phyloP scores from a whole-genome alignment of 768 basidiomycete species.

The Kwoniella heveanensis region DNA sequence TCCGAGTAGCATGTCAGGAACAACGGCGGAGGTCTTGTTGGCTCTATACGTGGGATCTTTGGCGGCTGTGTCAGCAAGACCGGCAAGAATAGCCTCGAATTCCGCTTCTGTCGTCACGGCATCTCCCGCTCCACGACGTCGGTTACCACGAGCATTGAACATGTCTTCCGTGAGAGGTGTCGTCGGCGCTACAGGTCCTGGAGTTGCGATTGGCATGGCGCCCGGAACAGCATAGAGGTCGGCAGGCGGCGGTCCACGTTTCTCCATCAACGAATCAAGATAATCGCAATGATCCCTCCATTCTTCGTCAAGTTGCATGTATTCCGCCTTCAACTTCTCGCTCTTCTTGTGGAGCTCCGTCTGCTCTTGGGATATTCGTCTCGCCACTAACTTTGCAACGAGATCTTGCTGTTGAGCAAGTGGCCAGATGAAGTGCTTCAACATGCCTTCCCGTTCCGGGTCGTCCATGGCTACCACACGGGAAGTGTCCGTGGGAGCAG shows the following conservation, averaged over 20 bases:
- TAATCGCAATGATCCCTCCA: conserved; percentile 41
- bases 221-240: conserved; percentile 40
- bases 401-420: conserved; percentile 12
- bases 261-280: conserved; percentile 42
- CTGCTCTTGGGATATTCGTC: conserved; percentile 20
- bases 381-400: conserved; percentile 19
- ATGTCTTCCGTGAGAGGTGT: conserved; percentile 38
- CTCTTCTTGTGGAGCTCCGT: conserved; percentile 10
- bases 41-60: conserved; percentile 89
- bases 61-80: conserved; percentile 84
- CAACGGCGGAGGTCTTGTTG: conserved; percentile 75
- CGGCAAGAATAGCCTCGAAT: conserved; percentile 97
- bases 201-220: conserved; percentile 34
- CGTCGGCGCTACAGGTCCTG: conserved; percentile 32
- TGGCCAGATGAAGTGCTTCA: neutral
- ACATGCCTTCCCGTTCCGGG: neutral
- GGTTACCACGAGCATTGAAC: conserved; percentile 43
- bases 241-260: conserved; percentile 40
- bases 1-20: conserved; percentile 74
- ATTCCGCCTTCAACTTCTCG: conserved; percentile 32
- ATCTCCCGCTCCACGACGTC: conserved; percentile 63
- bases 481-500: conserved; percentile 21
- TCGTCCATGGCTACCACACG: conserved; percentile 12
- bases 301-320: conserved; percentile 36
- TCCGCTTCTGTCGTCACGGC: conserved; percentile 92